Percentiles rank a stretch among this genome's conserved stretches.
These are phyloP conservation scores for Sideroxylon spinosum DNA, from an alignment of 179 eudicot species.

Conservation along the genomic window DNA sequence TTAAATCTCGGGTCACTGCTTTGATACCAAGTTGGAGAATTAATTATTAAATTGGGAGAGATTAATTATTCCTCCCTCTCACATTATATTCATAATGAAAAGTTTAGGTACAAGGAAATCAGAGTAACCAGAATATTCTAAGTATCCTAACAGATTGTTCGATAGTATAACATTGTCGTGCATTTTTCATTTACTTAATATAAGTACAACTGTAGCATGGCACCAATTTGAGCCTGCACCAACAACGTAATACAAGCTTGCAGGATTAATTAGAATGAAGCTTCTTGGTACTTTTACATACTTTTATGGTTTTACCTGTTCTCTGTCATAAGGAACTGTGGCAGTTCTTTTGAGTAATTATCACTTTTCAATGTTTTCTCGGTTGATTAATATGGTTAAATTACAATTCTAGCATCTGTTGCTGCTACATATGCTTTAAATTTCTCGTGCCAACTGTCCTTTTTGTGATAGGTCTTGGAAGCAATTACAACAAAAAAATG, in stretches of 20 bases:
- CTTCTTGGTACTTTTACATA: not conserved
- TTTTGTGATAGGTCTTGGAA: slow-evolving; percentile 57
- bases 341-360: not conserved
- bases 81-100: too few species aligned
- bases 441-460: not conserved
- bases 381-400: not conserved
- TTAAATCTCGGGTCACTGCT: too few species aligned
- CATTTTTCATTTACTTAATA: too few species aligned
- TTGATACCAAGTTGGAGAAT: too few species aligned
- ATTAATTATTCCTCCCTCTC: too few species aligned
- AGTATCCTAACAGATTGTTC: too few species aligned
- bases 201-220: too few species aligned
- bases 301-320: not conserved
- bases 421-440: not conserved
- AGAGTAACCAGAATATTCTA: too few species aligned
- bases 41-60: too few species aligned
- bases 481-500: slow-evolving; percentile 84
- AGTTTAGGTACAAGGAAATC: too few species aligned
- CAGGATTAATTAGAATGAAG: too few species aligned
- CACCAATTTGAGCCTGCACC: not conserved
- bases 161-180: too few species aligned
- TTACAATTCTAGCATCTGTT: not conserved
- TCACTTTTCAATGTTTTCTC: not conserved
- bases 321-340: not conserved
- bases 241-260: not conserved